Conservation (phyloP, 176 grass and related monocot species). For the Sorghum bicolor region Sorghum_bicolor_NCBIv3 NC_012872.2:70844501-70845000, state of each 20-base stretch:
- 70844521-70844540: not conserved
- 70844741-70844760: not conserved
- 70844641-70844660: not conserved
- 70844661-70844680: not conserved
- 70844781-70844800: not conserved
- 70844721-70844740: not conserved
- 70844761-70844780: not conserved
- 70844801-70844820: not conserved
- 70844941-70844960: not conserved
- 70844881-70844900: not conserved
- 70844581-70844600: not conserved
- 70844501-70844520: not conserved
- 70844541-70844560: not conserved
- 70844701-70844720: not conserved
- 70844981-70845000: conserved; percentile 8
- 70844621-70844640: not conserved
- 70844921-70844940: conserved; percentile 26
- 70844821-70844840: conserved; percentile 23
- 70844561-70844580: not conserved
- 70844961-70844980: conserved; percentile 5
- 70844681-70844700: not conserved
- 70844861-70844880: not conserved
- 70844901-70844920: not conserved
- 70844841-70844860: conserved; percentile 12
- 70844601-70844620: not conserved